Conservation (phyloP, 139 green algal genomes). For the Chlamydomonas schloesseri region DNA sequence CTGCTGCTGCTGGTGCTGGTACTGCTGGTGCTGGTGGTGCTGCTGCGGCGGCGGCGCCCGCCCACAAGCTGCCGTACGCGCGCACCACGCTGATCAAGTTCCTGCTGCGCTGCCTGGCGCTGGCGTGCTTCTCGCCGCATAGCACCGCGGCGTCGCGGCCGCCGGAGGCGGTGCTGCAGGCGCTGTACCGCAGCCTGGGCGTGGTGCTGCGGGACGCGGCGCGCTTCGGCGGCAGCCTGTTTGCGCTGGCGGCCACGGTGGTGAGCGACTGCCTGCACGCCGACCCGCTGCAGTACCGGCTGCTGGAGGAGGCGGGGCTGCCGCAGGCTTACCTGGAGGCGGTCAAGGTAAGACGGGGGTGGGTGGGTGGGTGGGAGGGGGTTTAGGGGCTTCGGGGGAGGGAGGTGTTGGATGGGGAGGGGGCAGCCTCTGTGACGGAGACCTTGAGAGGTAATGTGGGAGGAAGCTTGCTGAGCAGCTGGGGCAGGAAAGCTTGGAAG, state of each 20-base stretch:
- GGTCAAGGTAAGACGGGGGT: slow-evolving; percentile 56
- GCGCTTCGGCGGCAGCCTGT: slow-evolving; percentile 92
- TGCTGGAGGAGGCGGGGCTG: slow-evolving; percentile 83
- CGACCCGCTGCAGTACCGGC: slow-evolving; percentile 88
- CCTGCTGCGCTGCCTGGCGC: slow-evolving; percentile 86
- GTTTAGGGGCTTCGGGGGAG: not conserved
- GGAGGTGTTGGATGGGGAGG: not conserved
- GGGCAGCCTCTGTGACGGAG: no score
- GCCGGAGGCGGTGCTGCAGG: slow-evolving; percentile 48
- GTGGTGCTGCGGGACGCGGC: slow-evolving; percentile 77
- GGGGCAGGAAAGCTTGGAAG: not conserved
- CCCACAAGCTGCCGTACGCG: slow-evolving; percentile 61
- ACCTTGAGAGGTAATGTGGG: no score
- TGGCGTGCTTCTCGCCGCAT: slow-evolving; percentile 82
- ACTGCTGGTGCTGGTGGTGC: no score
- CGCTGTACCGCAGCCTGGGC: slow-evolving; percentile 68
- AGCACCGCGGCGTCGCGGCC: slow-evolving; percentile 54
- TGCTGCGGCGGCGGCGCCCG: not conserved
- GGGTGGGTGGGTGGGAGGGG: not conserved
- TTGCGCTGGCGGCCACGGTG: slow-evolving; percentile 89
- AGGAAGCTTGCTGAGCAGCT: not conserved
- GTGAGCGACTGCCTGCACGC: slow-evolving; percentile 93
- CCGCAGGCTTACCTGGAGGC: slow-evolving; percentile 83
- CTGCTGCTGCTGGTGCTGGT: no score
- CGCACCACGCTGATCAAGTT: slow-evolving; percentile 90